Base-by-base conservation (phyloP, 1,284 basidiomycete genomes). In the Agroathelia rolfsii region DNA sequence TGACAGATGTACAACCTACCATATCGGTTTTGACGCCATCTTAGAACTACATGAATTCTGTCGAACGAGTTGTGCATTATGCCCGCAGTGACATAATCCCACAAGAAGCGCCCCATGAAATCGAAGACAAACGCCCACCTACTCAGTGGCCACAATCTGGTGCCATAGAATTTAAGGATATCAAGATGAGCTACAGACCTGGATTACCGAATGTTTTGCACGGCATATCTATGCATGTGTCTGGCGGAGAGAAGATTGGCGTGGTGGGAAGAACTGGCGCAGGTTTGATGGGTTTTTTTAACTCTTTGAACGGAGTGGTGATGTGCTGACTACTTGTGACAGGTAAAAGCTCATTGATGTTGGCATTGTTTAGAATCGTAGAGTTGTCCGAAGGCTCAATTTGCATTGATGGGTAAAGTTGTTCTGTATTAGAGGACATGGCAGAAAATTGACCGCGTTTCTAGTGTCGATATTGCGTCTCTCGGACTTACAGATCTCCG, bases 241-340 rank as follows among this genome's bases (percentile, higher is more conserved):
- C 65, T 48, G 57, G 78, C 46, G 81, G 82, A 47, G 81, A 88
- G 53, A 87, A 87, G 62, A 83, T 88, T 41, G 82, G 82, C 35
- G 71, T 83, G 18, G 80, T 83, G 15, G 76, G 74, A 31, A 52
- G 66, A 55, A 62, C 28, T 24, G 38, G 30, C 19, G 30, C 7
- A 11, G 27, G 16, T 16, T 12, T 14, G 1, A 32, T 17, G 5
- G 19, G 8, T 16, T 16, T 27, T 29, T 17, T 32, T 14, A n/a
- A 20, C 26, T 25, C 8, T 23, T 41, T 55, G 62, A 46, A 62
- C 65, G n/a, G n/a, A n/a, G n/a, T 38, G 65, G 64, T 6, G 64
- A 64, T 20, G n/a, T n/a, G n/a, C n/a, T n/a, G n/a, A n/a, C n/a
- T n/a, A 23, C 44, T 35, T 37, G 30, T 12, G 36, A 30, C 0